Evolutionary conservation across 2,329 filamentous ascomycete species (phyloP).

Genomic region (Chrysosporium queenslandicum): DNA sequence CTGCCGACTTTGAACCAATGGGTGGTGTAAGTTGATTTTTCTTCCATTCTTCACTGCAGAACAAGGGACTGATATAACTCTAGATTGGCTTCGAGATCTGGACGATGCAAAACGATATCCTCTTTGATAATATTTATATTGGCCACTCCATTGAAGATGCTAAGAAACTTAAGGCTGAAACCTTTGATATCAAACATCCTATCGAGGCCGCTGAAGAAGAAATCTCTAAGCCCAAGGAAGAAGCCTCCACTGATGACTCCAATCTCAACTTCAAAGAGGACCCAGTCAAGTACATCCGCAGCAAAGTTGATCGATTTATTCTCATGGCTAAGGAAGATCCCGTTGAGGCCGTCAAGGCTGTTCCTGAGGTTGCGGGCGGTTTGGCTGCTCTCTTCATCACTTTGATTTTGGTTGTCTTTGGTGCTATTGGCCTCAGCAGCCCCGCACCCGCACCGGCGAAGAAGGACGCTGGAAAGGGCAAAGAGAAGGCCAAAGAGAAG

Average conservation of each 20-base stretch:
- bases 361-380: conserved; percentile 81
- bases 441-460: conserved; percentile 57
- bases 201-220: conserved; percentile 73
- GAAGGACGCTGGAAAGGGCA: conserved; percentile 67
- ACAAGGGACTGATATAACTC: conserved; percentile 16
- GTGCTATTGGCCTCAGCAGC: conserved; percentile 54
- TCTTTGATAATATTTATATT: conserved; percentile 99
- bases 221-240: conserved; percentile 65
- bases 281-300: conserved; percentile 74
- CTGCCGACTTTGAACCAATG: conserved; percentile 94
- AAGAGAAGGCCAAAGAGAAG: conserved; percentile 53
- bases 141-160: conserved; percentile 93
- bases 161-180: conserved; percentile 76
- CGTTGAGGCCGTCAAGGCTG: conserved; percentile 71
- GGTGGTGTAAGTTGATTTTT: conserved; percentile 63
- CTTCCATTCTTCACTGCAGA: not conserved
- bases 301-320: conserved; percentile 89
- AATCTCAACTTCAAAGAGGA: conserved; percentile 77
- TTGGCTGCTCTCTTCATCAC: conserved; percentile 61
- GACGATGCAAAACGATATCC: conserved; percentile 98
- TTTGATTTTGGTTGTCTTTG: conserved; percentile 59
- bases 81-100: conserved; percentile 98
- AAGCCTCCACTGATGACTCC: conserved; percentile 44
- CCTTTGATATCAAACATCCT: conserved; percentile 78
- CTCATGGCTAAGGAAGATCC: conserved; percentile 75